Conservation (phyloP, 139 green algal genomes). For the Gonium pectorale region DNA sequence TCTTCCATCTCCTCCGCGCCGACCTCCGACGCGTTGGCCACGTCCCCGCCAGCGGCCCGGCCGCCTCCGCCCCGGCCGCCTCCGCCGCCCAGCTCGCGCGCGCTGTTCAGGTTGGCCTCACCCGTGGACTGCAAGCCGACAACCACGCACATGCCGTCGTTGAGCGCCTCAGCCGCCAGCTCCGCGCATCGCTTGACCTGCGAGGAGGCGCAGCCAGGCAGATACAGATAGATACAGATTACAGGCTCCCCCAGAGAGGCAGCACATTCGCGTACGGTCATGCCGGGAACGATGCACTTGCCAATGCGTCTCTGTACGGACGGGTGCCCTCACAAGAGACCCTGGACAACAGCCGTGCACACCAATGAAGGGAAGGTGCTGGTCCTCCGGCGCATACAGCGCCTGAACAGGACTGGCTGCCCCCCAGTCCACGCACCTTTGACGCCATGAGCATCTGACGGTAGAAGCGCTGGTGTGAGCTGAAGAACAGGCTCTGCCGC, state of each 20-base stretch:
- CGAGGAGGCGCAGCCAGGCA: neutral
- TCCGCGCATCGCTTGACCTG: constrained; percentile 73
- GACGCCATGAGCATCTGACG: constrained; percentile 83
- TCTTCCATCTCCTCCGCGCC: constrained; percentile 73
- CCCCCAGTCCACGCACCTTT: constrained; percentile 76
- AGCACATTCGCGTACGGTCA: too few species aligned
- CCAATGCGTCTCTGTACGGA: too few species aligned
- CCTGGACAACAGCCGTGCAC: too few species aligned
- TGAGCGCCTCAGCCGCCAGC: constrained; percentile 72
- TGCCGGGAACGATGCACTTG: too few species aligned
- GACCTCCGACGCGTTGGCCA: constrained; percentile 57
- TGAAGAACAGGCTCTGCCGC: constrained; percentile 4
- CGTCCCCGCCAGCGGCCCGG: neutral
- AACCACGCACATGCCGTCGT: constrained; percentile 75
- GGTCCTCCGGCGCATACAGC: too few species aligned
- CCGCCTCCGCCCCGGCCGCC: neutral
- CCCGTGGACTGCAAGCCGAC: constrained; percentile 89
- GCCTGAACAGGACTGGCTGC: too few species aligned
- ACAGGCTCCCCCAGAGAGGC: too few species aligned
- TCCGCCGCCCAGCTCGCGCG: neutral
- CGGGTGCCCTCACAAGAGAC: too few species aligned
- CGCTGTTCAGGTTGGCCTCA: constrained; percentile 79
- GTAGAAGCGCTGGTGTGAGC: constrained; percentile 65
- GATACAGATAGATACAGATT: too few species aligned
- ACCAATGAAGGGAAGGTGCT: too few species aligned